phyloP scores from a whole-genome alignment of 169 alveolate genomes.

The Plasmodium vinckei region DNA sequence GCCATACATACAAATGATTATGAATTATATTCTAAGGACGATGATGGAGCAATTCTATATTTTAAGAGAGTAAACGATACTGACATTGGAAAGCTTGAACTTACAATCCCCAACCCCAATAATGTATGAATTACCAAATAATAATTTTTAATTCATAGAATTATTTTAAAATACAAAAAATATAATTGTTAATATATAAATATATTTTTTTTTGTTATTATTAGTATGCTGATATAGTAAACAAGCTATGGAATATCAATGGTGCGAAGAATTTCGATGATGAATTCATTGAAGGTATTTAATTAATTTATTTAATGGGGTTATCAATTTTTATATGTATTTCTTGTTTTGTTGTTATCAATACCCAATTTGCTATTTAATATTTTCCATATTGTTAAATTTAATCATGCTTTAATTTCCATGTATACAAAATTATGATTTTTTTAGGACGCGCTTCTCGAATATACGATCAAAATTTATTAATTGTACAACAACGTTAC shows the following conservation, averaged over 20 bases:
- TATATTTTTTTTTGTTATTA: slow-evolving; percentile 1
- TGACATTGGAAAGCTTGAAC: slow-evolving; percentile 60
- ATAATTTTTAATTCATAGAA: not conserved
- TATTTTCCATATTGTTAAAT: not conserved
- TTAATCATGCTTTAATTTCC: not conserved
- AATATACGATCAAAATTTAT: slow-evolving; percentile 37
- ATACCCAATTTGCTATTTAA: not conserved
- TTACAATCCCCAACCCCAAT: slow-evolving; percentile 22
- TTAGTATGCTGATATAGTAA: slow-evolving; percentile 46
- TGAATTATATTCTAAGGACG: slow-evolving; percentile 18
- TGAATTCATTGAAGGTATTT: slow-evolving; percentile 44
- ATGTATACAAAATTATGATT: no score
- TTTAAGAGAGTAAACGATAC: slow-evolving; percentile 48
- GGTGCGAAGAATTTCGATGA: slow-evolving; percentile 50
- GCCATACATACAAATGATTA: slow-evolving; percentile 7
- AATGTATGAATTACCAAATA: slow-evolving; percentile 23
- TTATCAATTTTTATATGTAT: not conserved
- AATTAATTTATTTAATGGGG: not conserved
- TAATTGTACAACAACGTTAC: slow-evolving; percentile 52
- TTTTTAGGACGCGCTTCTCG: slow-evolving; percentile 28
- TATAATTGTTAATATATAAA: not conserved
- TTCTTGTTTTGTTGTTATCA: not conserved
- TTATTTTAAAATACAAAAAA: not conserved
- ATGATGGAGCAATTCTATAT: slow-evolving; percentile 16
- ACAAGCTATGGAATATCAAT: slow-evolving; percentile 46